These are phyloP conservation scores for Talaromyces sp. DNA, from an alignment of 2,329 filamentous ascomycete species.

Conservation along the genomic window DNA sequence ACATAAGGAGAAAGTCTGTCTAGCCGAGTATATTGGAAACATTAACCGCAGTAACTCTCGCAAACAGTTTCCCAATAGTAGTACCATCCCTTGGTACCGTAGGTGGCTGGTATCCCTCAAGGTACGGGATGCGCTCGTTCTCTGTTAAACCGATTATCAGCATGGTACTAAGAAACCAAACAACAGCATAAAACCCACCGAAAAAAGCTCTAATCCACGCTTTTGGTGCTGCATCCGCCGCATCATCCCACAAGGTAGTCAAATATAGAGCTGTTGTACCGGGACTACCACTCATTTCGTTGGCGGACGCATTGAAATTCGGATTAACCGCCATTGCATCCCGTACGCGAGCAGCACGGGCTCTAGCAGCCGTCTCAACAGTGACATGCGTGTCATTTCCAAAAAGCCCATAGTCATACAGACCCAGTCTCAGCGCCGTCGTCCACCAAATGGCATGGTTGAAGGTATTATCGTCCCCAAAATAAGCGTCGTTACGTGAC, in stretches of 20 bases:
- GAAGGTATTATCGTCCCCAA: slow-evolving; percentile 29
- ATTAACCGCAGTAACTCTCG: slow-evolving; percentile 8
- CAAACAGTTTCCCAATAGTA: neutral
- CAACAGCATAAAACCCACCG: neutral
- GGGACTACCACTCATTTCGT: slow-evolving; percentile 10
- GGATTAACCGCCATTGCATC: slow-evolving; percentile 13
- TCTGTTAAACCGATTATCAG: neutral
- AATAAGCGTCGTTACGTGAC: slow-evolving; percentile 34
- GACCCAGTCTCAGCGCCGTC: slow-evolving; percentile 5
- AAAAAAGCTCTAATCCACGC: slow-evolving; percentile 18
- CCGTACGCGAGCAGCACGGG: slow-evolving; percentile 15
- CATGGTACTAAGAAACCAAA: neutral
- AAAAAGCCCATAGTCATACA: neutral
- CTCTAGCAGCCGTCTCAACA: slow-evolving; percentile 15
- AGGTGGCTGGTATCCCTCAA: slow-evolving; percentile 18
- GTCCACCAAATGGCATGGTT: slow-evolving; percentile 8
- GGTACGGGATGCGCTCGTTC: slow-evolving; percentile 16
- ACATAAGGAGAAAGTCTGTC: neutral
- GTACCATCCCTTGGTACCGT: neutral
- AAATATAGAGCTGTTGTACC: slow-evolving; percentile 15
- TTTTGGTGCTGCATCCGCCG: slow-evolving; percentile 11
- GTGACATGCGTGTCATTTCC: slow-evolving; percentile 6
- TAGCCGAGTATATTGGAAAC: slow-evolving; percentile 6
- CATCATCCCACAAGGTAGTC: slow-evolving; percentile 15
- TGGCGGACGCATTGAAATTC: slow-evolving; percentile 14